A percentile compares a stretch with the other conserved stretches of the same genome.
These are phyloP conservation scores for Cephalotrichum gorgonifer DNA, from an alignment of 2,329 filamentous ascomycete species.

Conservation along the genomic window DNA sequence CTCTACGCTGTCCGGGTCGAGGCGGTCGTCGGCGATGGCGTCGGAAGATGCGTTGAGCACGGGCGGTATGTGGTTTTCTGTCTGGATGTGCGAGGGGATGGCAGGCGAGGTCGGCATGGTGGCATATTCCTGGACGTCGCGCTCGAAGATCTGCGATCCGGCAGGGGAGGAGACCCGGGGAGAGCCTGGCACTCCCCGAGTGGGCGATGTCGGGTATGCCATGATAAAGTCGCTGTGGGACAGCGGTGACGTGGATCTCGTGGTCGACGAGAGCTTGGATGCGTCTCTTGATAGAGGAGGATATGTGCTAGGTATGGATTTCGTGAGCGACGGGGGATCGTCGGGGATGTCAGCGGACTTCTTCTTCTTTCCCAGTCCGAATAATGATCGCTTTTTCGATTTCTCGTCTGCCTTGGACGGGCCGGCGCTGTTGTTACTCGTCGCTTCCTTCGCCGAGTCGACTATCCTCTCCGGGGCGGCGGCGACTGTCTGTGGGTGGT, in stretches of 20 bases:
- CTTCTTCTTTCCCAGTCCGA: conserved; percentile 53
- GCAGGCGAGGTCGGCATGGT: conserved; percentile 65
- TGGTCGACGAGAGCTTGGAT: conserved; percentile 26
- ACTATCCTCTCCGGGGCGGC: background rate
- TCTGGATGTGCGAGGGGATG: conserved; percentile 89
- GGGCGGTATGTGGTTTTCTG: conserved; percentile 86
- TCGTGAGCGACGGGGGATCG: conserved; percentile 21
- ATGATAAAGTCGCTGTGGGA: conserved; percentile 30
- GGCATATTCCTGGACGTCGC: conserved; percentile 77
- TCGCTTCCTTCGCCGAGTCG: background rate
- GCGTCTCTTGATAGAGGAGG: conserved; percentile 13
- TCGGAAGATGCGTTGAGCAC: conserved; percentile 85
- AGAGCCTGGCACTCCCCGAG: conserved; percentile 56
- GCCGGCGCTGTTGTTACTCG: too few relatives aligned
- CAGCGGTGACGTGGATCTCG: conserved; percentile 29
- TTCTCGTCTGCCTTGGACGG: background rate
- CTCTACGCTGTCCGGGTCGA: conserved; percentile 83
- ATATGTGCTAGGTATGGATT: conserved; percentile 8
- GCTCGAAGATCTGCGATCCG: conserved; percentile 78
- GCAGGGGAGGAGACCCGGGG: conserved; percentile 71
- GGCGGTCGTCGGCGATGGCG: conserved; percentile 76
- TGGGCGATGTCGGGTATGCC: conserved; percentile 50
- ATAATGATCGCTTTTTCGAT: conserved; percentile 47
- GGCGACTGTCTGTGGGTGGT: background rate
- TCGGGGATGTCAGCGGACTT: conserved; percentile 21